phyloP scores from a whole-genome alignment of 768 basidiomycete species.

The Kwoniella bestiolae region DNA sequence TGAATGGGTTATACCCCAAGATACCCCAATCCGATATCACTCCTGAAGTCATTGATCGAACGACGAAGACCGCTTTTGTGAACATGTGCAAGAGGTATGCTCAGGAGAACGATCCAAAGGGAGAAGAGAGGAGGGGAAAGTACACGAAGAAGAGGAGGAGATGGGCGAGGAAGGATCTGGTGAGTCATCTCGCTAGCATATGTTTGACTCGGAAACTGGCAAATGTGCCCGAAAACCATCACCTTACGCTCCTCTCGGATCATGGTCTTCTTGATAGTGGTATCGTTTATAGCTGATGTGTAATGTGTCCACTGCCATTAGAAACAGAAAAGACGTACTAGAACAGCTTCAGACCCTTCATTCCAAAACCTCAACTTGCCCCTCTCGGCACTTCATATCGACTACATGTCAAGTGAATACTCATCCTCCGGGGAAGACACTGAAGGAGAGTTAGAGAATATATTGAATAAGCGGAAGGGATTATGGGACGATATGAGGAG shows the following conservation, averaged over 20 bases:
- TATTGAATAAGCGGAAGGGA: neutral
- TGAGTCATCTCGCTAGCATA: slow-evolving; percentile 27
- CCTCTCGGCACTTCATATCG: slow-evolving; percentile 41
- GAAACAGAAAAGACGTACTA: slow-evolving; percentile 54
- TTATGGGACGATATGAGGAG: slow-evolving; percentile 6
- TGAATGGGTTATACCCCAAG: slow-evolving; percentile 12
- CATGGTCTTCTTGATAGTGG: no score
- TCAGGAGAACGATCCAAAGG: slow-evolving; percentile 44
- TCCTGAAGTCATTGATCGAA: slow-evolving; percentile 18
- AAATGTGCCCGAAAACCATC: no score
- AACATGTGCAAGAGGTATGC: slow-evolving; percentile 47
- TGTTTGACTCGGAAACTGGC: no score
- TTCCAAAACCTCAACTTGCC: slow-evolving; percentile 23
- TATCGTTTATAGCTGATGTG: no score
- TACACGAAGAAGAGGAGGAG: slow-evolving; percentile 51
- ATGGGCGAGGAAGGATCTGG: slow-evolving; percentile 56
- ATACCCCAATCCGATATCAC: slow-evolving; percentile 28
- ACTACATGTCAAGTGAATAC: slow-evolving; percentile 57
- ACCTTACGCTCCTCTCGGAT: no score
- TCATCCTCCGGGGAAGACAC: slow-evolving; percentile 49
- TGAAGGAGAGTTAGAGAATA: neutral
- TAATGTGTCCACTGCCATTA: no score
- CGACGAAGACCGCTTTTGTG: slow-evolving; percentile 41
- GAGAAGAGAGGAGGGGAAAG: slow-evolving; percentile 34
- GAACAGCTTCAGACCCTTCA: slow-evolving; percentile 35